These are phyloP conservation scores for Magnusiomyces tetraspermus DNA, from an alignment of 1,139 yeast species.

Conservation along the genomic window DNA sequence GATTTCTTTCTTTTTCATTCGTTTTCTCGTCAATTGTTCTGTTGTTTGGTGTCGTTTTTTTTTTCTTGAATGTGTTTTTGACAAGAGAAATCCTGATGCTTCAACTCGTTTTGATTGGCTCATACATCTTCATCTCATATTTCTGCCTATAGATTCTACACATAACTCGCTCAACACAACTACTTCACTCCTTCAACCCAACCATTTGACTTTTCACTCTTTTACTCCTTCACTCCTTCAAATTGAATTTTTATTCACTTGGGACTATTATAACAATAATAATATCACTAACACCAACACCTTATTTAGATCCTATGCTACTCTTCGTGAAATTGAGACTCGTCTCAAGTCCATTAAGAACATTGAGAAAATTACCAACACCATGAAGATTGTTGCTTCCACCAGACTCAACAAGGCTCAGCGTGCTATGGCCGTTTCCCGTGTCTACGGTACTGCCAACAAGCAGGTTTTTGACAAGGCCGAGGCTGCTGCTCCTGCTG, in stretches of 20 bases:
- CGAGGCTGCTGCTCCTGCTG: conserved; percentile 52
- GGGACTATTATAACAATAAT: not conserved
- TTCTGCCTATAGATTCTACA: too few species aligned
- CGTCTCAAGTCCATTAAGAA: conserved; percentile 97
- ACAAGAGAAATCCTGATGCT: too few species aligned
- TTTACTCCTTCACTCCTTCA: not conserved
- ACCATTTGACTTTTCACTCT: too few species aligned
- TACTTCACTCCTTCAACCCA: too few species aligned
- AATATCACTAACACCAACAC: not conserved
- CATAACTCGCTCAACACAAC: too few species aligned
- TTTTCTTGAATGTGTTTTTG: too few species aligned
- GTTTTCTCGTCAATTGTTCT: too few species aligned
- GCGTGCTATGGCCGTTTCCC: conserved; percentile 84
- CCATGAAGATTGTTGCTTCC: conserved; percentile 98
- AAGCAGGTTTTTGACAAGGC: conserved; percentile 70
- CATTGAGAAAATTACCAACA: conserved; percentile 97
- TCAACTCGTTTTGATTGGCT: too few species aligned
- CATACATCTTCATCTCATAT: too few species aligned
- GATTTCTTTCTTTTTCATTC: too few species aligned
- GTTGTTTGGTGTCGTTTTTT: too few species aligned
- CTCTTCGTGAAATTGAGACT: conserved; percentile 95
- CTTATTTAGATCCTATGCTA: conserved; percentile 77
- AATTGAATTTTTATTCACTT: not conserved
- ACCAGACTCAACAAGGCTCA: conserved; percentile 95
- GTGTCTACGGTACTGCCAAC: conserved; percentile 77